These are phyloP conservation scores for Auricularia auricula-judae DNA, from an alignment of 768 basidiomycete species.

Conservation along the genomic window DNA sequence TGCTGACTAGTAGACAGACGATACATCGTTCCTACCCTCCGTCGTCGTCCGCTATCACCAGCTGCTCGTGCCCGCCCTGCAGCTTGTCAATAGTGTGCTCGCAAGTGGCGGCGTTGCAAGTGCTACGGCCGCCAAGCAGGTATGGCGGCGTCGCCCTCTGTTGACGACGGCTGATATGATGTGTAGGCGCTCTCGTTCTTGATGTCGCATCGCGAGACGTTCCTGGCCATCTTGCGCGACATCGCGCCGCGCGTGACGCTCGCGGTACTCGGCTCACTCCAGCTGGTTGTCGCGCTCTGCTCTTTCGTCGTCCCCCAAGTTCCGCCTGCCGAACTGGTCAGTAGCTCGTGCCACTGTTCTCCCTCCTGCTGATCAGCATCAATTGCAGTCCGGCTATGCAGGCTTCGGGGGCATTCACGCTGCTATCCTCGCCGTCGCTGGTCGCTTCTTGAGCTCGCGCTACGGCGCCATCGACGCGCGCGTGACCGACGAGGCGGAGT, in stretches of 20 bases:
- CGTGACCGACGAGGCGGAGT: slow-evolving; percentile 59
- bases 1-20: slow-evolving; percentile 35
- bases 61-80: slow-evolving; percentile 74
- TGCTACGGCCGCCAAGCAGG: slow-evolving; percentile 58
- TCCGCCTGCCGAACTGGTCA: slow-evolving; percentile 45
- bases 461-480: slow-evolving; percentile 47
- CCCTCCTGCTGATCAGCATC: too few relatives aligned
- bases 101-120: slow-evolving; percentile 67
- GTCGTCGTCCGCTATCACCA: slow-evolving; percentile 87
- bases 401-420: slow-evolving; percentile 82
- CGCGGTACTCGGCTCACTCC: slow-evolving; percentile 64
- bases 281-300: slow-evolving; percentile 66
- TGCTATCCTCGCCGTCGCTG: slow-evolving; percentile 63
- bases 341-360: too few relatives aligned
- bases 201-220: slow-evolving; percentile 70
- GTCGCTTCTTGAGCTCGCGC: slow-evolving; percentile 52
- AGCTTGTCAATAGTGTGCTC: slow-evolving; percentile 66
- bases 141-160: slow-evolving; percentile 16
- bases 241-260: slow-evolving; percentile 51
- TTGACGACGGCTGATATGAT: neutral
- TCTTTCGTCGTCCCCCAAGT: slow-evolving; percentile 57
- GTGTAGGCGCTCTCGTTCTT: slow-evolving; percentile 69
- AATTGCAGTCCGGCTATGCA: slow-evolving; percentile 17
- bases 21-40: slow-evolving; percentile 78
- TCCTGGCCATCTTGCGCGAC: slow-evolving; percentile 73